Base-by-base conservation (phyloP, 2,329 filamentous ascomycete genomes). In the Verticillium albo-atrum region DNA sequence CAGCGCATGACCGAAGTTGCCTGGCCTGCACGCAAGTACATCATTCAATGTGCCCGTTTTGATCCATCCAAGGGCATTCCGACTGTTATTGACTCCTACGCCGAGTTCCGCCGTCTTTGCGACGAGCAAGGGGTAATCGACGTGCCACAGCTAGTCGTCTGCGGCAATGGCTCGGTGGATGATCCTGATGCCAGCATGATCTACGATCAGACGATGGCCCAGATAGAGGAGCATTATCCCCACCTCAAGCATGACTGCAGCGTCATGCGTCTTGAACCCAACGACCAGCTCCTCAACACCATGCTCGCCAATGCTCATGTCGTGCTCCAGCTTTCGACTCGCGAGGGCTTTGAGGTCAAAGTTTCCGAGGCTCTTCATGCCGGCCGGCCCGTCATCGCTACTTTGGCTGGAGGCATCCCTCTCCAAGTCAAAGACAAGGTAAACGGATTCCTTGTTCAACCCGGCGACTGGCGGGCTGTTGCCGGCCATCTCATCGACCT, bases 271-370 rank as follows among this genome's bases (percentile, higher is more conserved):
- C 79, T 95, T 1, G 86, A 89, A 0, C 89, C 90, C 28, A 90
- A 88, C 12, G 91, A 95, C 67, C 91, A 95, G 72, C 80, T 92
- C 23, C 84, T 95, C 66, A 93, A 95, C 72, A 85, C 86, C 0
- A 77, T 95, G 50, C 82, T 95, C 62, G 86, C 87, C 37, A 88
- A 89, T 55, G 87, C 89, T 1, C 84, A 88, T 59, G 84, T 92
- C 7, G 88, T 88, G 1, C 81, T 95, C 7, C 91, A 95, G 72
- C 84, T 95, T 6, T 93, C 89, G 3, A 92, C 88, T 0, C 84
- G 89, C 35, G 91, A 95, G 70, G 90, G 91, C 0, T 95, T 95
- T 66, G 91, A 95, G 73, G 88, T 95, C 66, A 95, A 95, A 74
- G 90, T 95, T 5, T 92, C 89, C 0, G 91, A 95, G 73, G 90